Evolutionary conservation across 1,139 yeast genomes (phyloP), one percentile per base, ranked within the genome.

Genomic region (Kodamaea fungicola): DNA sequence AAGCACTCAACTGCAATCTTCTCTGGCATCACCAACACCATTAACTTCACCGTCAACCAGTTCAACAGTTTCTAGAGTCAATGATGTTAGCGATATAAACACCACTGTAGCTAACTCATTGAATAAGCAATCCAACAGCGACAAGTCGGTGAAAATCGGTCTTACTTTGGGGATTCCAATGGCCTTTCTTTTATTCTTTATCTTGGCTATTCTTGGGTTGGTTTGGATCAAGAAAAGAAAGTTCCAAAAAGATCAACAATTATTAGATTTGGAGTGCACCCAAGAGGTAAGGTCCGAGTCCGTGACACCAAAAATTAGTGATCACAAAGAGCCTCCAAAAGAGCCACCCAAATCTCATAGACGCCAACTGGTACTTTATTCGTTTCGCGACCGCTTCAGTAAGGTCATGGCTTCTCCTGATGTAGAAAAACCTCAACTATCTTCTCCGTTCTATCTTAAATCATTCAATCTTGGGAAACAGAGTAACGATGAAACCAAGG

Each of bases 81-180:
- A 16, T 16, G 19, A 16, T 16, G 5, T 16, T 16, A 16, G 5
- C 5, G 19, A 16, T 16, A 16, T 16, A 16, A 16, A 5, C 19
- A 16, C 19, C 19, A 16, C 19, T 16, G 19, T 4, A 23, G 10
- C 19, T 12, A 12, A 16, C 9, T 8, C 26, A 22, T 16, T 30
- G n/a, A 33, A 25, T 12, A 12, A 16, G 21, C 43, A 7, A 28
- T 12, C 34, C 2, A 34, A 28, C 27, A 25, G 37, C 6, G 37
- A 38, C 22, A 40, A 41, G 12, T 46, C 50, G 9, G 33, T 44
- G 21, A 57, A 59, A 8, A 48, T 68, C 13, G 74, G 74, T 0
- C 50, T 70, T 37, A 72, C 74, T 3, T 52, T 71, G 6, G 75
- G 75, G 0, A 58, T 71, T n/a, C 76, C 76, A 2, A 47, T 67